Conservation (phyloP, 1,284 basidiomycete species). For the Sutorius eximius region DNA sequence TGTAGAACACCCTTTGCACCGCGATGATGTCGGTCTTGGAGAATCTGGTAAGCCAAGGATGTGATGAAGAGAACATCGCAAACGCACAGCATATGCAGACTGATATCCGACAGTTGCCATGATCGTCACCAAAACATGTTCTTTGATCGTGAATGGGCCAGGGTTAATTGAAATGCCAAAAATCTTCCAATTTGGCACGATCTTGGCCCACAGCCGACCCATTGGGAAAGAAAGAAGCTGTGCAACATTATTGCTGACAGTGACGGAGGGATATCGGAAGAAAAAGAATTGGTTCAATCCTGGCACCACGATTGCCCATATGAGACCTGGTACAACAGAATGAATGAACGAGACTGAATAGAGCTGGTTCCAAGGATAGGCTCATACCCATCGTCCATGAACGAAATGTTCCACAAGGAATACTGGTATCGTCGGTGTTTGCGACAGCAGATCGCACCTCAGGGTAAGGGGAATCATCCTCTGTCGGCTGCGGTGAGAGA, state of each 20-base stretch:
- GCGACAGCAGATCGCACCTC: constrained; percentile 63
- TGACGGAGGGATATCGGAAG: constrained; percentile 63
- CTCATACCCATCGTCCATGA: constrained; percentile 60
- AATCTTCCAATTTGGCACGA: constrained; percentile 56
- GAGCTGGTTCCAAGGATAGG: background rate
- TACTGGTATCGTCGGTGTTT: constrained; percentile 65
- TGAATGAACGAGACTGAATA: background rate
- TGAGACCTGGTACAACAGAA: constrained; percentile 26
- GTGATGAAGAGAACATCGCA: background rate
- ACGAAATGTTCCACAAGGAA: constrained; percentile 64
- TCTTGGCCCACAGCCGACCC: constrained; percentile 55
- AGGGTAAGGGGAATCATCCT: constrained; percentile 58
- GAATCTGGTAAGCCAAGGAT: background rate
- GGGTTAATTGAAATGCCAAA: constrained; percentile 63
- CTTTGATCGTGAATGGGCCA: constrained; percentile 72
- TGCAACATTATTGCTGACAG: constrained; percentile 55
- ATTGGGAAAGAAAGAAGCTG: constrained; percentile 68
- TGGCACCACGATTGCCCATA: constrained; percentile 61
- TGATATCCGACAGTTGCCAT: constrained; percentile 73
- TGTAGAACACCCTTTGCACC: constrained; percentile 71
- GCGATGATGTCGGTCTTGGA: constrained; percentile 56
- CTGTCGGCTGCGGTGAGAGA: constrained; percentile 21
- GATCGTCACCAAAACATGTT: constrained; percentile 68
- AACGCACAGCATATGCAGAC: constrained; percentile 35
- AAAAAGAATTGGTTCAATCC: constrained; percentile 68